Percentiles rank a stretch among this genome's conserved stretches.
Conservation (phyloP, 2,329 filamentous ascomycete species). For the Penicillium olsonii region DNA sequence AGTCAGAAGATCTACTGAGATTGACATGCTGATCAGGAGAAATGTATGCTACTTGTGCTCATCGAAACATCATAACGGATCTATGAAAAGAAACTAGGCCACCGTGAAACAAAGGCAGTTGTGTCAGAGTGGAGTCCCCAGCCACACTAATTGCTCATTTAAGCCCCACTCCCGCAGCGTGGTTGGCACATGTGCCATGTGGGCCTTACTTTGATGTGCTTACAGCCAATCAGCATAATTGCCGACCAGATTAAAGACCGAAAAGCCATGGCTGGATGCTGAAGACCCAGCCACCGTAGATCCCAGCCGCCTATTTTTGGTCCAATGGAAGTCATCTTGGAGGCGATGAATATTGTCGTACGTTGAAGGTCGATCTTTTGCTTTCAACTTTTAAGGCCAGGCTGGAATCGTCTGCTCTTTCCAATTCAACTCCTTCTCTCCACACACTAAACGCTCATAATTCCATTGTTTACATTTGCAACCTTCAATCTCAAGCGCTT, state of each 20-base stretch:
- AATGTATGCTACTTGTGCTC: not conserved
- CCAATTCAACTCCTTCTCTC: not conserved
- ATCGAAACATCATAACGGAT: slow-evolving; percentile 7
- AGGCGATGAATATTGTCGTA: slow-evolving; percentile 1
- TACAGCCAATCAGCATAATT: slow-evolving; percentile 4
- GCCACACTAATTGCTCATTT: slow-evolving; percentile 20
- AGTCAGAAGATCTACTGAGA: slow-evolving; percentile 4
- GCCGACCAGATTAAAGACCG: slow-evolving; percentile 5
- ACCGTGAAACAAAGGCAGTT: slow-evolving; percentile 7
- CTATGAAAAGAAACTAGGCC: slow-evolving; percentile 29
- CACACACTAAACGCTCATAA: not conserved
- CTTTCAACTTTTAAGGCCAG: slow-evolving; percentile 3
- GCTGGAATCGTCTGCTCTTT: not conserved
- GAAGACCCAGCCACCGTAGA: slow-evolving; percentile 23
- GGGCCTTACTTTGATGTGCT: not conserved
- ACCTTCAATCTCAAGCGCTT: not conserved
- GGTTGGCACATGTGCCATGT: slow-evolving; percentile 7
- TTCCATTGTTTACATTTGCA: slow-evolving; percentile 8
- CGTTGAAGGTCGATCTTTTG: slow-evolving; percentile 5
- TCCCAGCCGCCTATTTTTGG: slow-evolving; percentile 27
- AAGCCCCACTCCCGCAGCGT: slow-evolving; percentile 5
- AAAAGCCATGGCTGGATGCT: slow-evolving; percentile 12
- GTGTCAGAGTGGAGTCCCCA: slow-evolving; percentile 20
- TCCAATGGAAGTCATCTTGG: slow-evolving; percentile 8
- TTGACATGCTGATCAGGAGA: not conserved